A percentile compares a stretch with the other conserved stretches of the same genome.
phyloP scores from a whole-genome alignment of 164 flowering plant genomes.

The Cinnamomum chago region DNA sequence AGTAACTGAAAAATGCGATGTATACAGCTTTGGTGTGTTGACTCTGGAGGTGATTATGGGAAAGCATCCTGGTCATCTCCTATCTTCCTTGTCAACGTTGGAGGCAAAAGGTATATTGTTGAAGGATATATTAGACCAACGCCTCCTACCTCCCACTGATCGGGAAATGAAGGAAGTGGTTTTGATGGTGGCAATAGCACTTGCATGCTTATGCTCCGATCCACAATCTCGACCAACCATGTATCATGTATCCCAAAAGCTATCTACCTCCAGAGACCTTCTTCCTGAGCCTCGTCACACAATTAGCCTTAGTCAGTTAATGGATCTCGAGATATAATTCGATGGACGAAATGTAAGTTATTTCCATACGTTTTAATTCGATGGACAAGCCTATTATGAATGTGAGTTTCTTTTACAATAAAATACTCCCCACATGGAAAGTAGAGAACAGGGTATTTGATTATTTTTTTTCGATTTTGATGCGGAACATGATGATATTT shows the following conservation, averaged over 20 bases:
- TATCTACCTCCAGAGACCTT: neutral
- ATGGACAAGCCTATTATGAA: no score
- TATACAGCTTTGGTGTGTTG: conserved; percentile 9
- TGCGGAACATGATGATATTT: no score
- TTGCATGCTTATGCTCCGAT: conserved; percentile 7
- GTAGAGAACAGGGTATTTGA: no score
- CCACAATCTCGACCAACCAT: conserved; percentile 16
- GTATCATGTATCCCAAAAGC: conserved; percentile 7
- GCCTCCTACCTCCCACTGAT: neutral
- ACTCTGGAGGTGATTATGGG: conserved; percentile 7
- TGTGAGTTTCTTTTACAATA: no score
- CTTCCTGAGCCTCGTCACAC: no score
- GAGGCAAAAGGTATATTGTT: neutral
- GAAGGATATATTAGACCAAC: conserved; percentile 7
- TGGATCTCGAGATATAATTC: neutral
- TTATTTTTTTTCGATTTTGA: no score
- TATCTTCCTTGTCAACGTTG: neutral
- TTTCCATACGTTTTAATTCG: no score
- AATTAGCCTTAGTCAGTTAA: no score
- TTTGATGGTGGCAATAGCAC: neutral
- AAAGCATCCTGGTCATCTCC: conserved; percentile 10
- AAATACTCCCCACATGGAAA: no score
- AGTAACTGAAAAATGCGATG: conserved; percentile 12
- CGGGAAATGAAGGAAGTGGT: neutral
- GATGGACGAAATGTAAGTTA: neutral